Base-by-base conservation (phyloP, 225 moss, liverwort and hornwort genomes). In the Lunularia cruciata region DNA sequence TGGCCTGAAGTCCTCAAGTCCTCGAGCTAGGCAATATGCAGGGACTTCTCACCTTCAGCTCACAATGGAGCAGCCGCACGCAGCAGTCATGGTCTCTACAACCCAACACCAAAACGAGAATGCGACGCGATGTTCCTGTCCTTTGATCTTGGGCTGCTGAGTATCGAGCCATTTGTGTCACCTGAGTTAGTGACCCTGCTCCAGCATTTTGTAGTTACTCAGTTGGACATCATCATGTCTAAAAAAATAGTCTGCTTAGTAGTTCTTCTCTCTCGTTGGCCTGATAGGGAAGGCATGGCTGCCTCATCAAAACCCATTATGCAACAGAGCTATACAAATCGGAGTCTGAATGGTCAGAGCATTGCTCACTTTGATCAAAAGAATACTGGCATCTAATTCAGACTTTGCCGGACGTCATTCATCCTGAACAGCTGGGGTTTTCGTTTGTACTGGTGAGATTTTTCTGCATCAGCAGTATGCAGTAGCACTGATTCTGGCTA, bases 231-330 rank as follows among this genome's bases (percentile, higher is more conserved):
- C 20, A 38, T 63, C 8, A n/a, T 43, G 23, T 25, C 27, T 2
- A 28, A 63, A 63, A 63, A 63, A 63, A 63, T 43, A 20, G 23
- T 45, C 6, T 63, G 27, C 26, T 63, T 63, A 42, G 43, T 43
- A 18, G 63, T 63, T 63, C 42, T 43, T 63, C 63, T 63, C 28
- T 63, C 43, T 43, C 63, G 43, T 63, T 43, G 43, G 63, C 63
- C 63, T 63, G 63, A 37, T 63, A 43, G 42, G 63, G 26, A 63
- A 63, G 42, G 63, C 42, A 37, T 15, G 40, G 26, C 25, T 63
- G 27, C 40, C 63, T 63, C 40, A 42, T 45, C 63, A 42, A 63
- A 63, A 22, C 26, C 27, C 63, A 25, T 63, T 26, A 63, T 43
- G 39, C 42, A 63, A 45, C 27, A 43, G 42, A 62, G 40, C 26